Percentiles rank a stretch among this genome's conserved stretches.
phyloP scores from a whole-genome alignment of 345 rosid species.

The Nephelium lappaceum region DNA sequence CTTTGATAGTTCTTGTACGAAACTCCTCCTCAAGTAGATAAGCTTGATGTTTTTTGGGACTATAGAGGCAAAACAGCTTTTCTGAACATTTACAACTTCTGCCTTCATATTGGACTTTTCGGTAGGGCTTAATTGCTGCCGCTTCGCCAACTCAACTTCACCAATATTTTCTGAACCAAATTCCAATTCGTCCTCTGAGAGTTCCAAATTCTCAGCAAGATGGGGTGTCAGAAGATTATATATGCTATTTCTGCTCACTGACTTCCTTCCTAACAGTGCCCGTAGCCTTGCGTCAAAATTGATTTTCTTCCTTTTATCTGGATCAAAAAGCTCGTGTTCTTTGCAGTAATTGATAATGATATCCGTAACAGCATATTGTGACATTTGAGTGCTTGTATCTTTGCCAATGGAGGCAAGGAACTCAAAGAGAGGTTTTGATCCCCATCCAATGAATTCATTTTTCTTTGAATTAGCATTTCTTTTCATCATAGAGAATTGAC shows the following conservation, averaged over 20 bases:
- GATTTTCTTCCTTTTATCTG: constrained; percentile 40
- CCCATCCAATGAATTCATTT: constrained; percentile 56
- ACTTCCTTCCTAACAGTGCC: constrained; percentile 46
- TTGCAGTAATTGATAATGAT: constrained; percentile 42
- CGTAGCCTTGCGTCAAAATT: constrained; percentile 45
- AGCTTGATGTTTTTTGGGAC: constrained; percentile 47
- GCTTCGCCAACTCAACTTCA: constrained; percentile 12
- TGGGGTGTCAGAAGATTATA: constrained; percentile 36
- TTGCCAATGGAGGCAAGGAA: constrained; percentile 49
- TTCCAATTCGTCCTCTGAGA: constrained; percentile 32
- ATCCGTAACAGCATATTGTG: constrained; percentile 35
- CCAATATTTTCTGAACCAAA: constrained; percentile 12
- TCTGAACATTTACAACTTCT: constrained; percentile 15
- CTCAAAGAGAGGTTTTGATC: constrained; percentile 42
- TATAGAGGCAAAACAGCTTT: constrained; percentile 47
- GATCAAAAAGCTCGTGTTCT: constrained; percentile 41
- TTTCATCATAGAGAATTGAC: not conserved
- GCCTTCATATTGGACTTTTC: constrained; percentile 31
- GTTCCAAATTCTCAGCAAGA: constrained; percentile 38
- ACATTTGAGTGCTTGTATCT: constrained; percentile 35
- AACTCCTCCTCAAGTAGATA: constrained; percentile 52
- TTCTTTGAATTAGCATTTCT: constrained; percentile 16
- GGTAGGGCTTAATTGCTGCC: constrained; percentile 9
- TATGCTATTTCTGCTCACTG: constrained; percentile 34
- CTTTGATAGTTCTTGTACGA: constrained; percentile 47